Evolutionary conservation across 1,284 basidiomycete genomes (phyloP), one percentile per base, ranked within the genome.

Genomic region (Rhodotorula sp.): DNA sequence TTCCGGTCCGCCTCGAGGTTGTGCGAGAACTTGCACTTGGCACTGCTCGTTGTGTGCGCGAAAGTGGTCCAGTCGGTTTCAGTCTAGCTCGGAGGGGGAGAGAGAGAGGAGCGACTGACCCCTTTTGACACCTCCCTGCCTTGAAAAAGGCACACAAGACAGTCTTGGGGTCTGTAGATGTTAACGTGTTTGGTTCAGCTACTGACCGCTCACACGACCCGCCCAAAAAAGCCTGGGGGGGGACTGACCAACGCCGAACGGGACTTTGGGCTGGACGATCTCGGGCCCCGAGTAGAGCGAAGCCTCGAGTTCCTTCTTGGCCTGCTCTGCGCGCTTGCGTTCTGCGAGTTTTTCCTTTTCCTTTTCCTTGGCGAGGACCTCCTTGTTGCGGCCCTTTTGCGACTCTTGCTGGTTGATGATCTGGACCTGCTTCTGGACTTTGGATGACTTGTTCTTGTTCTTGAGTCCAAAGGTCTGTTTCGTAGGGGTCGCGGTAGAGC

Each of bases 121-220:
- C 93, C 84, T 96, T 97, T 49, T 93, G 91, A 80, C 94, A 97
- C 64, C 84, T 85, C 10, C 94, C 94, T 14, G 89, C 89, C 83
- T 97, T 96, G 86, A 86, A 93, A 84, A 90, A 96, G 46, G 86
- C 88, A 81, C 94, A 97, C 23, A 97, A 84, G 54, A 96, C 84
- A 34, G 91, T 92, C 85, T 96, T 96, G 29, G 94, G 94, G 82
- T 96, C 93, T 80, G 76, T 21, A 34, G 12, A 47, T 43, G 3
- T 47, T 2, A 10, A 2, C 3, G 10, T 48, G 34, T 60, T 7
- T 10, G 48, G 59, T 23, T 46, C 8, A 52, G 21, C 26, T 3
- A 3, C 23, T 16, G 29, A 8, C 15, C 12, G 14, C 26, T 43
- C 18, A 26, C 62, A 7, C 48, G 39, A 43, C 39, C 39, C 63